Percentiles rank a stretch among this genome's conserved stretches.
These are phyloP conservation scores for Trichoderma arundinaceum DNA, from an alignment of 2,329 filamentous ascomycete species.

Conservation along the genomic window DNA sequence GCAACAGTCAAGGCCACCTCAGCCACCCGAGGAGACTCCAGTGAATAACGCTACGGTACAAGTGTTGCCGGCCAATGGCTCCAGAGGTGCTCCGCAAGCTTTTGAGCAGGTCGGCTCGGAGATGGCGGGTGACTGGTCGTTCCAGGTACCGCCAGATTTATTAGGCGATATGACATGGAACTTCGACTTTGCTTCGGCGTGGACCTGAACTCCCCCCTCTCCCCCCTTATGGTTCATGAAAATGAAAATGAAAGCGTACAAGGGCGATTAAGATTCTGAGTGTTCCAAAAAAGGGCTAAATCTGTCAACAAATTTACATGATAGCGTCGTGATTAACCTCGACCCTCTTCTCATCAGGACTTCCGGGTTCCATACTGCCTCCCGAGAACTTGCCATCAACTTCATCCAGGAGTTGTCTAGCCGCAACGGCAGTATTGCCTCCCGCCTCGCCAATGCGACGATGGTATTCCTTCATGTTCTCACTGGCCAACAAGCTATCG, in stretches of 20 bases:
- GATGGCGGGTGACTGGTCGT: conserved; percentile 29
- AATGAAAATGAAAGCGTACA: neutral
- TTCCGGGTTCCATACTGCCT: conserved; percentile 10
- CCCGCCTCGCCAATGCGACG: conserved; percentile 36
- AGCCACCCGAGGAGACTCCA: conserved; percentile 3
- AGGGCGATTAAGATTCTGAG: conserved; percentile 3
- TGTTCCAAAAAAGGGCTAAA: conserved; percentile 17
- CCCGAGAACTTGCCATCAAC: conserved; percentile 32
- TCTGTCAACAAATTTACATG: conserved; percentile 25
- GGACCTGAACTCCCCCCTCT: conserved; percentile 1
- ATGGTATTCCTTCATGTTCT: conserved; percentile 50
- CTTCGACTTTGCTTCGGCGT: conserved; percentile 29
- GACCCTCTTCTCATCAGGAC: conserved; percentile 21
- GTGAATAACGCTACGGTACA: conserved; percentile 11
- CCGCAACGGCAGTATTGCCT: conserved; percentile 36
- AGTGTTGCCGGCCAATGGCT: neutral
- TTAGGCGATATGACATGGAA: conserved; percentile 35
- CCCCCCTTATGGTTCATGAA: neutral
- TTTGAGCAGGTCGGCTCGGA: conserved; percentile 18
- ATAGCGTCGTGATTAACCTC: conserved; percentile 20
- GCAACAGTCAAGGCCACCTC: conserved; percentile 23
- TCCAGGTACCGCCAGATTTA: conserved; percentile 61
- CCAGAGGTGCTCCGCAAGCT: neutral
- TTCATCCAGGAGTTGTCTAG: conserved; percentile 36
- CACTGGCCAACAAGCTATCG: conserved; percentile 51